phyloP scores from a whole-genome alignment of 2,329 filamentous ascomycete genomes.

The Fusarium pininemorale region DNA sequence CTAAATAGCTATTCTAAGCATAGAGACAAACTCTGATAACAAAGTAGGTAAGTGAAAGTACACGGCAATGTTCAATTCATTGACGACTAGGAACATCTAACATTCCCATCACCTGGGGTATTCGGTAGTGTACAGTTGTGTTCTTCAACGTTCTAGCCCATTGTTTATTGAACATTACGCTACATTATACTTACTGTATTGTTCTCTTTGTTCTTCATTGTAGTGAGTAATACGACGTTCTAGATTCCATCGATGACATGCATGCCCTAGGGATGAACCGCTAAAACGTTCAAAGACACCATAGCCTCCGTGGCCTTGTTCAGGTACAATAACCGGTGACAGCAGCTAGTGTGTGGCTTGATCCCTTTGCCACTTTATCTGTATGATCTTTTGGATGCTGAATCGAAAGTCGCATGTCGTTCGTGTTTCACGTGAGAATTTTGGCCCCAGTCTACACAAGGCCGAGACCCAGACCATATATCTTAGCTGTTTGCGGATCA shows the following conservation, averaged over 20 bases:
- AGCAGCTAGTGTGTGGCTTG: not conserved
- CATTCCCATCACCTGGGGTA: not conserved
- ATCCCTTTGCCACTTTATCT: not conserved
- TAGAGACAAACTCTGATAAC: not conserved
- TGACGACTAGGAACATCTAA: not conserved
- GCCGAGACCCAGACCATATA: not conserved
- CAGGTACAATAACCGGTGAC: not conserved
- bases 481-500: not conserved
- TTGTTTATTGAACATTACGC: not conserved
- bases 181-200: not conserved
- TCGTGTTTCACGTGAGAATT: not conserved
- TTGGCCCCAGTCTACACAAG: not conserved
- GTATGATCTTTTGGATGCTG: not conserved
- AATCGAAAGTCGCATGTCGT: not conserved
- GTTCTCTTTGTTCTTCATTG: not conserved
- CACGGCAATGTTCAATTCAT: not conserved
- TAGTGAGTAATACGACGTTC: not conserved
- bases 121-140: not conserved
- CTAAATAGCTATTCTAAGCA: not conserved
- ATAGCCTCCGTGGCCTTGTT: not conserved
- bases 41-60: not conserved
- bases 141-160: not conserved
- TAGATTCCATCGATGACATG: not conserved
- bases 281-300: not conserved
- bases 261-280: not conserved